Evolutionary conservation across 1,139 yeast genomes (phyloP), one percentile per base, ranked within the genome.

Genomic region (Hanseniaspora gamundiae): DNA sequence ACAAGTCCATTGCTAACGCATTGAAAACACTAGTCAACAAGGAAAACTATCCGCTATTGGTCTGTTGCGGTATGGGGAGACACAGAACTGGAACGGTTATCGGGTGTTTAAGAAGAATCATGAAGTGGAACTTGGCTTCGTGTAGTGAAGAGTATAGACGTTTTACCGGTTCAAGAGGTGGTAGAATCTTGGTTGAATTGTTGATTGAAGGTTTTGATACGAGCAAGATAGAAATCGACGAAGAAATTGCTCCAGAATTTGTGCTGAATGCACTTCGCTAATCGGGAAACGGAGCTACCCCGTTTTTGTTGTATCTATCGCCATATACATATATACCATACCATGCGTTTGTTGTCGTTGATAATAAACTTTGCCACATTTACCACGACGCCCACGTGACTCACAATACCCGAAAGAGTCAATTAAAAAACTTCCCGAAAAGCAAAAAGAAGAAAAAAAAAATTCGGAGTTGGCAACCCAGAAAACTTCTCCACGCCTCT

Each of bases 31-130:
- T 88, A 31, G 74, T 80, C 44, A 74, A 84, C 54, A 71, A 71
- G 50, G 71, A 74, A n/a, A 76, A 80, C 58, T 84, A 85, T 55
- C 97, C 98, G 0, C 55, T 88, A 49, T 66, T 91, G 42, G 91
- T 87, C 7, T 88, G 97, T 62, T 91, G 97, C 57, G 95, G 96
- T 11, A 88, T 88, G 97, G 98, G 98, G 0, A 69, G 97, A 52
- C 97, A 91, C 61, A 71, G 97, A 49, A 87, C 96, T 0, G 98
- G 98, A 0, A 87, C 96, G 0, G 95, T 91, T 2, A 76, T 91
- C 46, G 98, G 98, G 1, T 91, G 97, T 61, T 67, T 91, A 42
- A 68, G 98, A 50, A 71, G 95, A 49, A 65, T 91, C 26, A 95
- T 88, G 67, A 91, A 94, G 19, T 91, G 98, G 98, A 91, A 91